Evolutionary conservation across 2,329 filamentous ascomycete genomes (phyloP), one percentile per base, ranked within the genome.

Genomic region (Aspergillus sp.): DNA sequence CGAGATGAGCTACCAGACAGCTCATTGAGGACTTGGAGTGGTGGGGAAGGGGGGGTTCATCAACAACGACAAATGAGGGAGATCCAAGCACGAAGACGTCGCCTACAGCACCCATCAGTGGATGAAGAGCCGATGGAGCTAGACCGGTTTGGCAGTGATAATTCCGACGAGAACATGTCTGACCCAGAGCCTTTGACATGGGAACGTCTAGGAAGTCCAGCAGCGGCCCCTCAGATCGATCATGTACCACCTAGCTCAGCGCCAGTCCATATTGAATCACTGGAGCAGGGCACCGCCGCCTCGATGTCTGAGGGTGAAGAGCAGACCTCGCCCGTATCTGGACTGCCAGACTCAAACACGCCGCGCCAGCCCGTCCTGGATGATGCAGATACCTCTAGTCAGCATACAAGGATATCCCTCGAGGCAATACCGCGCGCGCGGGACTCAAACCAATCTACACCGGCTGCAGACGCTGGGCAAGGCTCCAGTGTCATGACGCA

Each of bases 101-200:
- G 36, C 5, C 51, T 26, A 41, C 38, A 41, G 20, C 36, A 19
- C 24, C 33, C 16, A n/a, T 41, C 11, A 50, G 50, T 16, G n/a
- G 36, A 58, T 30, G 17, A 51, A 57, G 49, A 51, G n/a, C 48
- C n/a, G 35, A 58, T 56, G 43, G 53, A 58, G 49, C 32, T 52
- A 32, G 53, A 54, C 20, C 33, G 43, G 16, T 17, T 32, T 30
- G 46, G 46, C 14, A 45, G 33, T 24, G 54, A 51, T 38, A 33
- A 26, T 30, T 45, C 30, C 7, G 53, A 59, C 35, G 16, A 57
- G 44, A 35, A 45, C 49, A 57, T 57, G 19, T 47, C 51, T 32
- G 33, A 59, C 47, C 30, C 42, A 35, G 50, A 35, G 22, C 41
- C 19, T 44, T 44, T 19, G 41, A 38, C 45, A 30, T 17, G 22